Evolutionary conservation across 2,329 filamentous ascomycete genomes (phyloP).

Genomic region (Chrysosporium queenslandicum): DNA sequence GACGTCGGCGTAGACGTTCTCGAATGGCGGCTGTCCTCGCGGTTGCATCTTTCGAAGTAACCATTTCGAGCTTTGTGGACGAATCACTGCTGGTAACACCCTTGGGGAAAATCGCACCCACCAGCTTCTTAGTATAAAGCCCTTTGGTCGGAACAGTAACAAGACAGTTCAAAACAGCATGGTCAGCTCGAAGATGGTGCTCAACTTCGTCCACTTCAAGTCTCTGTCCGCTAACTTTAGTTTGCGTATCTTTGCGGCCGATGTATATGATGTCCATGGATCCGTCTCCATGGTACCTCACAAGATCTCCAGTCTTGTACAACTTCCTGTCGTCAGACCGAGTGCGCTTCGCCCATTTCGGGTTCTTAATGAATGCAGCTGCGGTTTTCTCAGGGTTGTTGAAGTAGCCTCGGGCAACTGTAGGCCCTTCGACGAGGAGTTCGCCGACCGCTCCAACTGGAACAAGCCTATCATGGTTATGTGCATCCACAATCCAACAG

Average conservation of each 20-base stretch:
- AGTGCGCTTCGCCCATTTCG: constrained; percentile 16
- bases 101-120: constrained; percentile 10
- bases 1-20: constrained; percentile 15
- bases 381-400: constrained; percentile 21
- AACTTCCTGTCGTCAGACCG: constrained; percentile 9
- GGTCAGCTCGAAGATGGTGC: constrained; percentile 17
- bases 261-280: constrained; percentile 21
- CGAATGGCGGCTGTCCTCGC: constrained; percentile 8
- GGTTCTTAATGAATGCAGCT: constrained; percentile 21
- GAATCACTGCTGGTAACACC: neutral
- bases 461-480: constrained; percentile 27
- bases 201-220: constrained; percentile 25
- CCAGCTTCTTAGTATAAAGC: constrained; percentile 12
- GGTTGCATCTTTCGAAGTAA: constrained; percentile 7
- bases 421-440: constrained; percentile 33
- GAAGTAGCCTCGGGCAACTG: constrained; percentile 24
- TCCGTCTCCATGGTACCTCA: constrained; percentile 20
- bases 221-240: constrained; percentile 24
- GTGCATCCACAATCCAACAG: constrained; percentile 32
- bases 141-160: constrained; percentile 12
- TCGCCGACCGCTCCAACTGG: constrained; percentile 36
- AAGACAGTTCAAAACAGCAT: constrained; percentile 9
- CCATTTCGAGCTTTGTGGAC: constrained; percentile 6
- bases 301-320: constrained; percentile 26
- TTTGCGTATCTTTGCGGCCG: constrained; percentile 24